Base-by-base conservation (phyloP, 106 monocot species). In the Allium fistulosum region DNA sequence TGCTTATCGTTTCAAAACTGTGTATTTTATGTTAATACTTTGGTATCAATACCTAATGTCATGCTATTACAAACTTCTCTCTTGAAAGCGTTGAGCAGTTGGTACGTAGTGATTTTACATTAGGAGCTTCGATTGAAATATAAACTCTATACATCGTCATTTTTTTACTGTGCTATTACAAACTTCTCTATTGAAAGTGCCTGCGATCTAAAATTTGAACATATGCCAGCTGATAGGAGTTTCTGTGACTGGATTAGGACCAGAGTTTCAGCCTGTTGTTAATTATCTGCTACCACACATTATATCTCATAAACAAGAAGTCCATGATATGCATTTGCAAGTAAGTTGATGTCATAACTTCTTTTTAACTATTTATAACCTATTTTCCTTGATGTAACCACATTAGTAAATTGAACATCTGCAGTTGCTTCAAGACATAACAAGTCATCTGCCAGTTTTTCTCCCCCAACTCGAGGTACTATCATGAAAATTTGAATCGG, bases 261-360 rank as follows among this genome's bases (percentile, higher is more conserved):
- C 97, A 46, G 97, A 89, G 66, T 79, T 97, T 70, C 97, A 89
- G 69, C 92, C 92, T 53, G 76, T 97, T 74, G 76, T 87, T 65
- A 92, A 89, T 77, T 88, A 97, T 69, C 76, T 97, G 65, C 61
- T 92, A 63, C 97, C 97, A 17, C 80, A 97, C 28, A 92, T 97
- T 68, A 77, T 82, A 64, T 83, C 89, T 12, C 82, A 87, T 78
- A 97, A 83, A 66, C 97, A 92, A 70, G 89, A 92, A 72, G 48
- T 82, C 63, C 76, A 90, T 53, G 87, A 97, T 76, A 75, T 97
- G 70, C 74, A 92, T 72, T 86, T 92, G 9, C 88, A 97, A 88
- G 97, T 97, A 72, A 50, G 45, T 67, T 61, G 13, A 56, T 60
- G 58, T 55, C 53, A 55, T 55, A 15, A 37, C 37, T 37, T 37